Evolutionary conservation across 208 protist species (phyloP), one percentile per base, ranked within the genome.

Genomic region (Leishmania lainsoni): DNA sequence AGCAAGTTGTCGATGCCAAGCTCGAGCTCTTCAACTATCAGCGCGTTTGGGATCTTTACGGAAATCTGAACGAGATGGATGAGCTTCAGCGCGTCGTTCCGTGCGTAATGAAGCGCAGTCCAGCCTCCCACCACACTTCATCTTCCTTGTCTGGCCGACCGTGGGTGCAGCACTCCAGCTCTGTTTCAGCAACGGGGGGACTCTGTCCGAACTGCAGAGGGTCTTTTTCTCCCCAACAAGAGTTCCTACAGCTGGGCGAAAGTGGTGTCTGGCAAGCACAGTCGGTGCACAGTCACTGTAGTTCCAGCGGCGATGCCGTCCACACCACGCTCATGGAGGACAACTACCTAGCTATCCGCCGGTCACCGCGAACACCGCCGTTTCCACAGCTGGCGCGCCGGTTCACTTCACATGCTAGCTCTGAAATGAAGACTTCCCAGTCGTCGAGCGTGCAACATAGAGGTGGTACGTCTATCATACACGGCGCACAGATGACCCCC

Each of bases 11-110:
- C 52, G 89, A 94, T 45, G 35, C 79, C 5, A 73, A 84, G 81
- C 75, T 94, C 63, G 83, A 86, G n/a, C 32, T 16, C 20, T 86
- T 87, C 42, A 81, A 87, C 59, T 93, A 89, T 63, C 81, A 75
- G 8, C 76, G 79, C 49, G 91, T 93, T 58, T 94, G 91, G 91
- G 81, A 82, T 49, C 75, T 94, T 17, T 94, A 92, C 74, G 81
- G 79, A 52, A 80, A 75, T 14, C 58, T 76, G 4, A 82, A 86
- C 78, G 81, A 87, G 59, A 52, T 49, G 56, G 83, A 82, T 26
- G 83, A 86, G 78, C 78, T 56, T 42, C 61, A 58, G 74, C 77
- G 83, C 56, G 74, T 75, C 22, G 76, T 86, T 42, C 78, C 82
- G 49, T 79, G 81, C 32, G 80, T 87, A 42, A 89, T 89, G 86